A percentile compares a stretch with the other conserved stretches of the same genome.
These are phyloP conservation scores for Carex sylvatica DNA, from an alignment of 202 grass and related monocot species.

Conservation along the genomic window DNA sequence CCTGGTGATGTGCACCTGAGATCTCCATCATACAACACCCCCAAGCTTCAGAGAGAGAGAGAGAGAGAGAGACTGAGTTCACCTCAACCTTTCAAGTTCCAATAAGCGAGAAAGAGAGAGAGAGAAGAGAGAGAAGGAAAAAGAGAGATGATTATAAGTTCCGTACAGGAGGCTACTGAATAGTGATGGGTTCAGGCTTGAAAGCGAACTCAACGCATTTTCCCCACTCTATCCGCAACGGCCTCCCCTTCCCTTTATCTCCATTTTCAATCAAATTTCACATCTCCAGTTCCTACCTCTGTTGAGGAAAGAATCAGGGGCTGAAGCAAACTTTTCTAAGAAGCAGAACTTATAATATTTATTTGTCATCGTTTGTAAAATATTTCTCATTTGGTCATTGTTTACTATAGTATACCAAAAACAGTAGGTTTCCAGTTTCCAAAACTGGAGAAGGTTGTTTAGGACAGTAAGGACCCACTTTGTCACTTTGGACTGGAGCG, in stretches of 20 bases:
- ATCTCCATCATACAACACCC: slow-evolving; percentile 36
- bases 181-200: neutral
- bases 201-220: slow-evolving; percentile 17
- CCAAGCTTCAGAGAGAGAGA: slow-evolving; percentile 3
- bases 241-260: neutral
- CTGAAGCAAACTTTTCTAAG: no score
- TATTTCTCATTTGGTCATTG: no score
- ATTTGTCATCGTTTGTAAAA: no score
- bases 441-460: neutral
- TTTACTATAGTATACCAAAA: no score
- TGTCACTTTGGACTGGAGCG: slow-evolving; percentile 28
- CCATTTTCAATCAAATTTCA: neutral
- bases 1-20: slow-evolving; percentile 34
- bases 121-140: neutral
- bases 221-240: slow-evolving; percentile 15
- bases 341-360: no score
- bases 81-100: neutral
- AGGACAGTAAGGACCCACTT: slow-evolving; percentile 5
- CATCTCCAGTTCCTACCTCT: neutral
- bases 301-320: no score
- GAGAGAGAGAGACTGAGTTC: slow-evolving; percentile 13
- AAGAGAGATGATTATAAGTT: slow-evolving; percentile 7
- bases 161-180: neutral
- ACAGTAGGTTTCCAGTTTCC: neutral
- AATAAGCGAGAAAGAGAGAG: neutral